Conservation (phyloP, 2,329 filamentous ascomycete genomes). For the Cadophora gregata region DNA sequence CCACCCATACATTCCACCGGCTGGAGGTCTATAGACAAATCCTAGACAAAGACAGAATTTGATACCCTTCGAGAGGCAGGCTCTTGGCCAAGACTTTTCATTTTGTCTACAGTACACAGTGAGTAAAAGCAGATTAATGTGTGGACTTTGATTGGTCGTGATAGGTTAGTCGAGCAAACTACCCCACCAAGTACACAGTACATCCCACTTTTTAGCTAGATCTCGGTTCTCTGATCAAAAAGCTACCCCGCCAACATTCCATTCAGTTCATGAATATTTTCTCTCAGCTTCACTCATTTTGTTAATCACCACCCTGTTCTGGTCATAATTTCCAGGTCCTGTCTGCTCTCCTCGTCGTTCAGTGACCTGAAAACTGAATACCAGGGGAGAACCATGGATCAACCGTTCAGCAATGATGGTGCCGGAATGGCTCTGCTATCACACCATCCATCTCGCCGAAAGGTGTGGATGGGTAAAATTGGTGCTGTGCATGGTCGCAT, state of each 20-base stretch:
- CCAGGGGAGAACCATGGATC: background rate
- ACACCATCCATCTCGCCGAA: constrained; percentile 5
- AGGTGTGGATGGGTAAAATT: constrained; percentile 8
- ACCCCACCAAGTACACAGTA: constrained; percentile 2
- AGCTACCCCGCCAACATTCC: constrained; percentile 5
- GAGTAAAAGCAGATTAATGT: constrained; percentile 1
- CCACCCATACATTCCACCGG: constrained; percentile 74
- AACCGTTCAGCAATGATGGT: background rate
- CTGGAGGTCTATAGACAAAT: constrained; percentile 41
- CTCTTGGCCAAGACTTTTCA: constrained; percentile 9
- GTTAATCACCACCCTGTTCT: too few species aligned
- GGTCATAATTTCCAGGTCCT: background rate
- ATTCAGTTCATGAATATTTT: background rate
- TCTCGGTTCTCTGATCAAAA: background rate
- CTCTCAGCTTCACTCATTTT: constrained; percentile 8
- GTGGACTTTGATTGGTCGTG: background rate
- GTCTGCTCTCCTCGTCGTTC: background rate
- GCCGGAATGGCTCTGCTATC: background rate
- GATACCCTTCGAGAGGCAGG: constrained; percentile 17
- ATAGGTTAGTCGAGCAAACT: background rate
- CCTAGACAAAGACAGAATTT: constrained; percentile 4
- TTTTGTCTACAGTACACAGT: background rate
- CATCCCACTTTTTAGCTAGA: constrained; percentile 11
- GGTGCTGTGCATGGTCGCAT: constrained; percentile 8
- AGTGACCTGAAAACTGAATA: background rate